A percentile compares a stretch with the other conserved stretches of the same genome.
Evolutionary conservation across 768 basidiomycete genomes (phyloP).

Genomic region (Termitomyces eurrhizus): DNA sequence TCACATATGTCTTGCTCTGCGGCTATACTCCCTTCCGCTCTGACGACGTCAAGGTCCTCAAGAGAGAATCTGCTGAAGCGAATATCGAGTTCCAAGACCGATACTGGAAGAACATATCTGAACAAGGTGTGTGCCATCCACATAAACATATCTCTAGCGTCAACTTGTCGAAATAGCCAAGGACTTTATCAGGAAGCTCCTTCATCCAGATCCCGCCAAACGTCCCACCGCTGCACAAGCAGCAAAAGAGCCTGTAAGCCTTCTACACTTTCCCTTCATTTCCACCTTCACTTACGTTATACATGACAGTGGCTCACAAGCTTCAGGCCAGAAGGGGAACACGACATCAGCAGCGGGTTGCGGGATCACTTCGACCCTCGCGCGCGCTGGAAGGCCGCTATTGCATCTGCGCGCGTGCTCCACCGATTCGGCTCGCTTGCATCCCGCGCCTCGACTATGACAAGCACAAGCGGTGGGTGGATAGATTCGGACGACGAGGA

Average conservation of each 20-base stretch:
- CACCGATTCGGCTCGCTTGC: constrained; percentile 29
- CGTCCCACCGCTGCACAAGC: constrained; percentile 78
- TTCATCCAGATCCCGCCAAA: constrained; percentile 65
- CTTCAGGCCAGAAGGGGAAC: constrained; percentile 59
- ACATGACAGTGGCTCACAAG: constrained; percentile 65
- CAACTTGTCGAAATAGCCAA: constrained; percentile 56
- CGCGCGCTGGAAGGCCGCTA: constrained; percentile 71
- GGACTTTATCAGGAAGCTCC: constrained; percentile 67
- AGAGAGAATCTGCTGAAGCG: constrained; percentile 81
- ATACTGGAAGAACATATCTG: constrained; percentile 90
- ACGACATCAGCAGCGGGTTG: constrained; percentile 70
- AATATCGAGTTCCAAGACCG: constrained; percentile 89
- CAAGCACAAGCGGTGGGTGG: constrained; percentile 28
- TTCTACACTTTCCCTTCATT: neutral
- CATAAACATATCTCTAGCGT: neutral
- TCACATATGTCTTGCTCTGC: constrained; percentile 92
- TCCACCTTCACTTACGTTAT: neutral
- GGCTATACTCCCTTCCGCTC: constrained; percentile 95
- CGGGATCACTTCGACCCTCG: constrained; percentile 81
- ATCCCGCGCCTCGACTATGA: constrained; percentile 23
- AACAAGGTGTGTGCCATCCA: constrained; percentile 47
- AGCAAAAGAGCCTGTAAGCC: constrained; percentile 55
- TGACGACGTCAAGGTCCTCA: constrained; percentile 69
- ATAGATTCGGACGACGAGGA: constrained; percentile 28
- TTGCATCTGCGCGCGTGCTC: constrained; percentile 45